phyloP scores from a whole-genome alignment of 1,284 basidiomycete genomes.

The Malassezia sp. region DNA sequence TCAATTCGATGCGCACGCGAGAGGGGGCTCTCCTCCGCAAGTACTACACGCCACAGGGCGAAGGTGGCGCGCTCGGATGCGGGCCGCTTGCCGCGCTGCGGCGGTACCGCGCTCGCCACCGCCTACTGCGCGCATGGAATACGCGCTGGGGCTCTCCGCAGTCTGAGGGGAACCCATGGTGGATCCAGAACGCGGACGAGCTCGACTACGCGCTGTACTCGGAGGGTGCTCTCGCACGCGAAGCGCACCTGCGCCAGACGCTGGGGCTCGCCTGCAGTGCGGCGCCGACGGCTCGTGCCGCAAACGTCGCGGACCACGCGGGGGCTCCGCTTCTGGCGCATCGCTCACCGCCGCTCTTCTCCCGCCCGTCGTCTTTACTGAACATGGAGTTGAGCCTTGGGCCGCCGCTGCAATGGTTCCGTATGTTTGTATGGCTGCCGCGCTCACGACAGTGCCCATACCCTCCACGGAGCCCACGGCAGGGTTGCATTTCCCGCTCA shows the following conservation, averaged over 20 bases:
- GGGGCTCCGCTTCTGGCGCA: not conserved
- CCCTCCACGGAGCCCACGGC: not conserved
- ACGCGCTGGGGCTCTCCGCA: slow-evolving; percentile 62
- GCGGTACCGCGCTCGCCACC: slow-evolving; percentile 1
- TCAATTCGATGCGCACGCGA: slow-evolving; percentile 55
- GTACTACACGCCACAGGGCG: slow-evolving; percentile 20
- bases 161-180: slow-evolving; percentile 73
- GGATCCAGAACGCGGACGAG: slow-evolving; percentile 51
- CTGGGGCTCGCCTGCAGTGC: slow-evolving; percentile 4
- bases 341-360: not conserved
- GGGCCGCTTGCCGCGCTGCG: slow-evolving; percentile 6
- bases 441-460: too few relatives aligned
- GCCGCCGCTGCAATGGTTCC: slow-evolving; percentile 1
- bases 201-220: slow-evolving; percentile 4
- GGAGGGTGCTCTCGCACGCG: not conserved
- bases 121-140: slow-evolving; percentile 54
- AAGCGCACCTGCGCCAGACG: slow-evolving; percentile 3
- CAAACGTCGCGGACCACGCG: not conserved
- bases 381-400: slow-evolving; percentile 17
- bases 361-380: not conserved
- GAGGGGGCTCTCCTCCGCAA: slow-evolving; percentile 53
- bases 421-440: too few relatives aligned
- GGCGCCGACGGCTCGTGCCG: too few relatives aligned
- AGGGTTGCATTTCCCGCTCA: slow-evolving; percentile 12
- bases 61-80: slow-evolving; percentile 12